These are phyloP conservation scores for Pleurotus eryngii DNA, from an alignment of 768 basidiomycete genomes.

Conservation along the genomic window DNA sequence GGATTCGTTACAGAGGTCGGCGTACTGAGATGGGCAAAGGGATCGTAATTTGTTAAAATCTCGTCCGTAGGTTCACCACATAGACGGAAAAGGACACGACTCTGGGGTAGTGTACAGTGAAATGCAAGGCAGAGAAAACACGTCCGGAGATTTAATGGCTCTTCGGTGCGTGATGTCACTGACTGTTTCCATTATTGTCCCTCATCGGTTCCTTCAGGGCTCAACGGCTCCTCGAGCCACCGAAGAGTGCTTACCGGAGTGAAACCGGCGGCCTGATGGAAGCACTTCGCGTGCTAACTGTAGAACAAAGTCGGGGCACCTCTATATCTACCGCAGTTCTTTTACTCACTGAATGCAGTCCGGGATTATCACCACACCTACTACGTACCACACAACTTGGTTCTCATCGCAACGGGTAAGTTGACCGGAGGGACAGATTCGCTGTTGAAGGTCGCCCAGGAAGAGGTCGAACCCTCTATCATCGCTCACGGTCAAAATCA, in stretches of 20 bases:
- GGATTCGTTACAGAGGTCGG: slow-evolving; percentile 62
- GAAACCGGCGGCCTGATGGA: slow-evolving; percentile 98
- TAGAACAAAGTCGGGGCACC: slow-evolving; percentile 73
- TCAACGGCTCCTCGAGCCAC: slow-evolving; percentile 79
- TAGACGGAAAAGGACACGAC: slow-evolving; percentile 86
- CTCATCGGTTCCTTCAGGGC: slow-evolving; percentile 38
- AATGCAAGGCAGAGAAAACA: slow-evolving; percentile 97
- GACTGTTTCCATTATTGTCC: background rate
- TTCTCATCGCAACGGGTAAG: slow-evolving; percentile 86
- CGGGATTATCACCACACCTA: slow-evolving; percentile 83
- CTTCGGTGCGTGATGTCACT: slow-evolving; percentile 48
- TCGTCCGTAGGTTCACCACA: slow-evolving; percentile 76
- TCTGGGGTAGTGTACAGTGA: slow-evolving; percentile 96
- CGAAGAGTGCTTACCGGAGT: slow-evolving; percentile 85
- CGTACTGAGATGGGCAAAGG: slow-evolving; percentile 8
- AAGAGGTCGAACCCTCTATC: slow-evolving; percentile 79
- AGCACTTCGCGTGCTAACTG: slow-evolving; percentile 77
- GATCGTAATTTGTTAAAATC: too few species aligned
- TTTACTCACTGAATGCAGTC: slow-evolving; percentile 46
- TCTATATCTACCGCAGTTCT: slow-evolving; percentile 1
- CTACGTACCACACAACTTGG: slow-evolving; percentile 93
- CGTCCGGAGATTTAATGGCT: slow-evolving; percentile 86
- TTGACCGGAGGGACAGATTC: slow-evolving; percentile 72
- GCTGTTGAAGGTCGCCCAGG: slow-evolving; percentile 78
- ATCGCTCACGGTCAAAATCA: slow-evolving; percentile 69